Evolutionary conservation across 1,284 basidiomycete genomes (phyloP), one percentile per base, ranked within the genome.

Genomic region (Somion occarium): DNA sequence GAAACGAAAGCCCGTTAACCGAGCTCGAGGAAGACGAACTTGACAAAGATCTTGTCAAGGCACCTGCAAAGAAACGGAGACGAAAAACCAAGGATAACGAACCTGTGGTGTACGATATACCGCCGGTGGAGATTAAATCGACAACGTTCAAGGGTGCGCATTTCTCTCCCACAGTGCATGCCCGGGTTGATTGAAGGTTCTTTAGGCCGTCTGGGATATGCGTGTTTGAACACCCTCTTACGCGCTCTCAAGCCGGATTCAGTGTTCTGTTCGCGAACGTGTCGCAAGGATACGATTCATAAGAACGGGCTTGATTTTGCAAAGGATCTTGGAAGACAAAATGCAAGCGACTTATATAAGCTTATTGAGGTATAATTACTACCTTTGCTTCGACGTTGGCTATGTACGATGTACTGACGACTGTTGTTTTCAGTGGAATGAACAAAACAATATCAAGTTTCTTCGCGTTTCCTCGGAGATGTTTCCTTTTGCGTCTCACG

Each of bases 401-500:
- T n/a, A n/a, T n/a, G n/a, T n/a, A n/a, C n/a, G n/a, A n/a, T n/a
- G n/a, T n/a, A n/a, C n/a, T n/a, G n/a, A n/a, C n/a, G n/a, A n/a
- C n/a, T n/a, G n/a, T 47, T 27, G 9, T 13, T 44, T 20, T 26
- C 73, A 91, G 69, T 94, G 90, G 91, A 93, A 92, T 64, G 91
- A 89, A 63, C 77, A 79, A 45, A 86, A 93, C 66, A 56, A 62
- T 46, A 91, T 93, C 49, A 79, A 78, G 25, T 91, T 93, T 68
- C 79, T 94, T 69, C 81, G 91, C 41, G 68, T 96, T 59, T 93
- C 92, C 0, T 91, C 88, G 3, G 91, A 93, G 58, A 86, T 96
- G 78, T 95, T 96, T 64, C 93, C 93, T 1, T 96, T 90, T 60
- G 92, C 92, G 0, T 91, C 89, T 2, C 93, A 96, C 60, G 75